These are phyloP conservation scores for Lecanicillium sp. DNA, from an alignment of 2,329 filamentous ascomycete species.

Conservation along the genomic window DNA sequence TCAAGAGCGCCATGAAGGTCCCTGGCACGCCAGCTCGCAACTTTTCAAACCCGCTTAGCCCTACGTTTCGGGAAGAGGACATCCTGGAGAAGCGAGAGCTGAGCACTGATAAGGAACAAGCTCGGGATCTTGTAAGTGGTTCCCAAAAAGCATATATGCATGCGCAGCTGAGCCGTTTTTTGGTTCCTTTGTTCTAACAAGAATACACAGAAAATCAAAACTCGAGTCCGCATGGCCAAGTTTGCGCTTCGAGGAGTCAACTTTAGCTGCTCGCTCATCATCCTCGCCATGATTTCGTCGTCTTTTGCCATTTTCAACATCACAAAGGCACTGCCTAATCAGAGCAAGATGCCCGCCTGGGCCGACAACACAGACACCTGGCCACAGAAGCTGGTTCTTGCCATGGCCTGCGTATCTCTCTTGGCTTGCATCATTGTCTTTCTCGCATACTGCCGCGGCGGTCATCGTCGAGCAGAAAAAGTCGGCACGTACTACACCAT, in stretches of 20 bases:
- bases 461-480: conserved; percentile 84
- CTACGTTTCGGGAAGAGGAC: conserved; percentile 85
- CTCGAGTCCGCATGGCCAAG: conserved; percentile 85
- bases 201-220: conserved; percentile 71
- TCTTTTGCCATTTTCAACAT: conserved; percentile 89
- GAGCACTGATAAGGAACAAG: conserved; percentile 77
- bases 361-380: conserved; percentile 69
- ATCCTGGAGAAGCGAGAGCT: conserved; percentile 77
- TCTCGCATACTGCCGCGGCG: conserved; percentile 77
- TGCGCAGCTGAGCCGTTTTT: too few species aligned
- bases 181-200: too few species aligned
- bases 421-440: conserved; percentile 72
- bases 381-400: conserved; percentile 81
- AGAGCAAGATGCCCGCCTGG: conserved; percentile 82
- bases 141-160: too few species aligned
- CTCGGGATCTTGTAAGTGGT: conserved; percentile 70
- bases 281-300: conserved; percentile 81
- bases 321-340: conserved; percentile 62
- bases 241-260: conserved; percentile 91
- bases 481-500: conserved; percentile 91
- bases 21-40: conserved; percentile 72
- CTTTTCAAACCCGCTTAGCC: conserved; percentile 72
- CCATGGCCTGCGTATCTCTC: conserved; percentile 73
- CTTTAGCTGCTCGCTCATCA: conserved; percentile 94
- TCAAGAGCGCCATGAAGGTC: conserved; percentile 85